Conservation (phyloP, 352 stramenopile genomes). For the Globisporangium paroecandrum region DNA sequence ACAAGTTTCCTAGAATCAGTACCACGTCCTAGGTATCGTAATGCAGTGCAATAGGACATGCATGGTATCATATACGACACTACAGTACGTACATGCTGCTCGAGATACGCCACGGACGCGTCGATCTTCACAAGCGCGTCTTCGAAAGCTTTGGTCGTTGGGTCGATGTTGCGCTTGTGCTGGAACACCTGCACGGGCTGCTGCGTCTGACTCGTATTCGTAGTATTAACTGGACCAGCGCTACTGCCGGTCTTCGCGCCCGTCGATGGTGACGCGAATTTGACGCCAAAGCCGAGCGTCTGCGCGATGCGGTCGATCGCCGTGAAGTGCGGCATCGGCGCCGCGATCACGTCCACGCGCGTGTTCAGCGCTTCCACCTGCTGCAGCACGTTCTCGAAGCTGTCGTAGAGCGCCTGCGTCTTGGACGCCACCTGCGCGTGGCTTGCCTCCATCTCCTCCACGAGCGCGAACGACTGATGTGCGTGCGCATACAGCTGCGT, state of each 20-base stretch:
- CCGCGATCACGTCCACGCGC: conserved; percentile 57
- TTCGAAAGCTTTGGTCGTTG: conserved; percentile 55
- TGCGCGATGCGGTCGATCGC: conserved; percentile 54
- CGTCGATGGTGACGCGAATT: conserved; percentile 42
- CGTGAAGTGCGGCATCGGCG: conserved; percentile 71
- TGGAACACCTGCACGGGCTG: conserved; percentile 73
- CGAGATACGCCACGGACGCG: conserved; percentile 54
- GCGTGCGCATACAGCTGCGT: conserved; percentile 45
- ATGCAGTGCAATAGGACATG: neutral
- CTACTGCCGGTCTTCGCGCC: neutral
- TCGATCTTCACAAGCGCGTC: conserved; percentile 72
- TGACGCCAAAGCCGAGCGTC: conserved; percentile 64
- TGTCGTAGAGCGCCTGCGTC: conserved; percentile 74
- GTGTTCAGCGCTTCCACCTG: conserved; percentile 60
- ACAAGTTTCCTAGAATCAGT: conserved; percentile 1
- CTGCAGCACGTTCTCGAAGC: conserved; percentile 64
- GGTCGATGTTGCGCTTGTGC: conserved; percentile 69
- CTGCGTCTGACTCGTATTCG: conserved; percentile 5
- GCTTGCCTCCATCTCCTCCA: conserved; percentile 80
- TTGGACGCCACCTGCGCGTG: conserved; percentile 72
- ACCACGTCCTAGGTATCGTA: neutral
- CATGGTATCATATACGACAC: neutral
- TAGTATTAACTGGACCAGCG: neutral
- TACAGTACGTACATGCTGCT: conserved; percentile 50
- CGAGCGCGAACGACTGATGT: conserved; percentile 54